Evolutionary conservation across 1,284 basidiomycete genomes (phyloP).

Genomic region (Cystobasidiaceae sp.): DNA sequence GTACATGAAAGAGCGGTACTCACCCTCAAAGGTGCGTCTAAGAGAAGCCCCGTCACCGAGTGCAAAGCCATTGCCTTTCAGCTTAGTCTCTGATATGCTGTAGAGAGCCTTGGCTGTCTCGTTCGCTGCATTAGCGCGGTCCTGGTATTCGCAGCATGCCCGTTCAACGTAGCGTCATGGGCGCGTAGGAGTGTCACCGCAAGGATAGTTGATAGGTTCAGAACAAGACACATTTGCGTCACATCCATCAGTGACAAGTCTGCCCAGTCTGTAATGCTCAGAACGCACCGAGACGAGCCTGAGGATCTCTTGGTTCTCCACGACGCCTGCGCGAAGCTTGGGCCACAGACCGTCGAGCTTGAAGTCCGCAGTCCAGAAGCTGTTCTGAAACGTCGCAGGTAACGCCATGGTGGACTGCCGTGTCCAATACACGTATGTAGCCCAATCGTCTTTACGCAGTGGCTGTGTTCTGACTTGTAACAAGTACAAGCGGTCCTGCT

Average conservation of each 20-base stretch:
- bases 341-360: conserved; percentile 11
- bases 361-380: conserved; percentile 23
- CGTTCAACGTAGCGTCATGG: too few species aligned
- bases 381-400: conserved; percentile 19
- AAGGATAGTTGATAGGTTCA: too few species aligned
- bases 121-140: conserved; percentile 14
- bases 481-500: too few species aligned
- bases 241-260: too few species aligned
- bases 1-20: too few species aligned
- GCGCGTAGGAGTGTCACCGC: too few species aligned
- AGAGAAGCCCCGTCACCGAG: conserved; percentile 23
- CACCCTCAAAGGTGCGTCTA: conserved; percentile 22
- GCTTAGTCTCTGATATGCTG: neutral
- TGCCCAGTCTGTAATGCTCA: too few species aligned
- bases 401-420: conserved; percentile 21
- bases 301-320: conserved; percentile 26
- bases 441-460: too few species aligned
- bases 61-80: conserved; percentile 15
- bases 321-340: conserved; percentile 13
- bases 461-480: too few species aligned
- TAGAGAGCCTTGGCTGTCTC: conserved; percentile 13
- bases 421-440: too few species aligned
- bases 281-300: conserved; percentile 2
- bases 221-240: too few species aligned
- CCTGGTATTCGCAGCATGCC: too few species aligned